Evolutionary conservation across 306 rosid species (phyloP).

Genomic region (Ormosia semicastrata): DNA sequence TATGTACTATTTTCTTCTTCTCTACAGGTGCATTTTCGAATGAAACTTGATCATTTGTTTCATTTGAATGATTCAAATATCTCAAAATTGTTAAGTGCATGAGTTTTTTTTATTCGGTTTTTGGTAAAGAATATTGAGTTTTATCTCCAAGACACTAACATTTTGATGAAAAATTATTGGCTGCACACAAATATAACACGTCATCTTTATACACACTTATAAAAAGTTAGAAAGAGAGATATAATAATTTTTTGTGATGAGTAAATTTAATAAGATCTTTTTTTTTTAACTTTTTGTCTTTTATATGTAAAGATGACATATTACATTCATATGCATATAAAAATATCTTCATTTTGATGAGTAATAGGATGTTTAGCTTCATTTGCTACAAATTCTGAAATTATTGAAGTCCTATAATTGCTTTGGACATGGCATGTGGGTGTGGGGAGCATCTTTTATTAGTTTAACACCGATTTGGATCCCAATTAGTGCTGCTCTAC

Average conservation of each 20-base stretch:
- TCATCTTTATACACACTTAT: too few species aligned
- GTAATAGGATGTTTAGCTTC: background rate
- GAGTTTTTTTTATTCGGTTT: background rate
- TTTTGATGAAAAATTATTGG: too few species aligned
- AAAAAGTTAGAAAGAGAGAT: too few species aligned
- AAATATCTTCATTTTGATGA: background rate
- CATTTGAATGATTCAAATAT: background rate
- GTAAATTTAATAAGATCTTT: too few species aligned
- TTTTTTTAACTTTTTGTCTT: too few species aligned
- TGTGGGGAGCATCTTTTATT: constrained; percentile 20
- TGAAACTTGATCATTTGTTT: background rate
- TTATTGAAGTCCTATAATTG: constrained; percentile 8
- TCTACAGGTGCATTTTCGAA: background rate
- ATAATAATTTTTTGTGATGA: too few species aligned
- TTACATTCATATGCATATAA: too few species aligned
- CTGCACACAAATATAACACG: too few species aligned
- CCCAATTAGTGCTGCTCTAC: constrained; percentile 26
- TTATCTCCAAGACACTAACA: background rate
- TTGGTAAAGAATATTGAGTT: too few species aligned
- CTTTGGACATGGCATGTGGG: constrained; percentile 14
- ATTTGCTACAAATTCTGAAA: background rate
- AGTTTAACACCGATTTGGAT: constrained; percentile 9
- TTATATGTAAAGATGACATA: too few species aligned
- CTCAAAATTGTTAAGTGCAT: background rate
- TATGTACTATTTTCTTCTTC: background rate